A percentile compares a stretch with the other conserved stretches of the same genome.
Evolutionary conservation across 495 filamentous ascomycete species (phyloP).

Genomic region (Massariosphaeria phaeospora): DNA sequence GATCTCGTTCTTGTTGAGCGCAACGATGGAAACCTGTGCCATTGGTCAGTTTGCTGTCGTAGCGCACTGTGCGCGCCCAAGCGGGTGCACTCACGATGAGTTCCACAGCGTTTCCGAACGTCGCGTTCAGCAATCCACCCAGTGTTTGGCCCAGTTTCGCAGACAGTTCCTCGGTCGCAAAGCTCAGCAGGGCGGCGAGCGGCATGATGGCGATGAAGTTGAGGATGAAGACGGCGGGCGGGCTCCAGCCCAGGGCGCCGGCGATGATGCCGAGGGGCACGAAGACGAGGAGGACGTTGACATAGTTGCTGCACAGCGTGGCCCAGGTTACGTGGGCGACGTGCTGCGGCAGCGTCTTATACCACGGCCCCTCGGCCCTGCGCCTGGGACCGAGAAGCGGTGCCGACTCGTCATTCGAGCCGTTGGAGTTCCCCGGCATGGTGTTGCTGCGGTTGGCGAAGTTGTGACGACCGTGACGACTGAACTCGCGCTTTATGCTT

Average conservation of each 20-base stretch:
- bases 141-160: slow-evolving; percentile 80
- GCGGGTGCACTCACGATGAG: slow-evolving; percentile 65
- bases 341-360: slow-evolving; percentile 55
- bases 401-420: slow-evolving; percentile 9
- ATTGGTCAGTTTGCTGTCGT: slow-evolving; percentile 2
- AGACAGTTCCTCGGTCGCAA: slow-evolving; percentile 91
- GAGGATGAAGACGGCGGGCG: slow-evolving; percentile 73
- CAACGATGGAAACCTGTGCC: slow-evolving; percentile 82
- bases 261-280: slow-evolving; percentile 85
- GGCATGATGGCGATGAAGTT: slow-evolving; percentile 98
- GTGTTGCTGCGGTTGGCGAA: not conserved
- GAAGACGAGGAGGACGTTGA: slow-evolving; percentile 82
- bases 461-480: slow-evolving; percentile 17
- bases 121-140: slow-evolving; percentile 90
- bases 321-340: slow-evolving; percentile 49
- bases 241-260: slow-evolving; percentile 64
- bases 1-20: slow-evolving; percentile 77
- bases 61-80: not conserved
- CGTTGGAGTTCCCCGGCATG: slow-evolving; percentile 1
- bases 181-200: slow-evolving; percentile 84
- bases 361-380: slow-evolving; percentile 40
- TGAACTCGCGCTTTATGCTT: slow-evolving; percentile 25
- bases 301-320: slow-evolving; percentile 62
- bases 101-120: slow-evolving; percentile 97
- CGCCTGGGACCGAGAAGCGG: slow-evolving; percentile 6